Evolutionary conservation across 768 basidiomycete genomes (phyloP).

Genomic region (Mycena haematopus): DNA sequence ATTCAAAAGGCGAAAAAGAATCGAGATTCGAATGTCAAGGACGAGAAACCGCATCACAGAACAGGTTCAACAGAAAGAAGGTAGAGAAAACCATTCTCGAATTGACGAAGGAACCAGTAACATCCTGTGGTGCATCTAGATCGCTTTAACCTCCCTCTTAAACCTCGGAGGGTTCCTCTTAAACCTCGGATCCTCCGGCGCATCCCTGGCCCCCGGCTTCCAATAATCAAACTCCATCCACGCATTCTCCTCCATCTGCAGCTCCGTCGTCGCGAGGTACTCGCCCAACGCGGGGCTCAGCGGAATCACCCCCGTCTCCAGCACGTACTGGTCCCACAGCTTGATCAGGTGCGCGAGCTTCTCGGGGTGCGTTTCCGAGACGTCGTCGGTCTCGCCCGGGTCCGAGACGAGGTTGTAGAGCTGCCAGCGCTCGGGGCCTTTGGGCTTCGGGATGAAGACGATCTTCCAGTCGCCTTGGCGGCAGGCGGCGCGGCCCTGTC

Average conservation of each 20-base stretch:
- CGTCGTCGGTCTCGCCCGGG: slow-evolving; percentile 11
- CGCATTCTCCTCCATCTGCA: slow-evolving; percentile 19
- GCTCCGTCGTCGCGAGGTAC: slow-evolving; percentile 14
- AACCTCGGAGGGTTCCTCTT: slow-evolving; percentile 11
- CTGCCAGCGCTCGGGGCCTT: slow-evolving; percentile 15
- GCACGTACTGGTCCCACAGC: slow-evolving; percentile 16
- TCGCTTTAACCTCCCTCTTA: slow-evolving; percentile 1
- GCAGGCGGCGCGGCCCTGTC: slow-evolving; percentile 15
- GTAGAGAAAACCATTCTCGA: too few relatives aligned
- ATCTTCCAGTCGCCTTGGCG: slow-evolving; percentile 19
- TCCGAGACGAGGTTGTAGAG: slow-evolving; percentile 14
- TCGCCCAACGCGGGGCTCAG: slow-evolving; percentile 11
- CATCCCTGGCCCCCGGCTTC: slow-evolving; percentile 13
- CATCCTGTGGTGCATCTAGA: background rate
- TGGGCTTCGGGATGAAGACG: slow-evolving; percentile 16
- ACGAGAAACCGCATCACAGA: too few relatives aligned
- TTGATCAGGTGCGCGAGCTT: slow-evolving; percentile 8
- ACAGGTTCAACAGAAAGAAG: too few relatives aligned
- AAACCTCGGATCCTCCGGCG: slow-evolving; percentile 12
- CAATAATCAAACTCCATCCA: slow-evolving; percentile 22
- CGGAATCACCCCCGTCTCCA: slow-evolving; percentile 15
- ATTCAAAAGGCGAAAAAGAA: too few relatives aligned
- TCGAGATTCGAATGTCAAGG: too few relatives aligned
- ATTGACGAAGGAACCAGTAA: too few relatives aligned
- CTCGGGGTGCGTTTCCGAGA: background rate